Evolutionary conservation across 768 basidiomycete species (phyloP).

Genomic region (Dictyophora rubrovolvata): DNA sequence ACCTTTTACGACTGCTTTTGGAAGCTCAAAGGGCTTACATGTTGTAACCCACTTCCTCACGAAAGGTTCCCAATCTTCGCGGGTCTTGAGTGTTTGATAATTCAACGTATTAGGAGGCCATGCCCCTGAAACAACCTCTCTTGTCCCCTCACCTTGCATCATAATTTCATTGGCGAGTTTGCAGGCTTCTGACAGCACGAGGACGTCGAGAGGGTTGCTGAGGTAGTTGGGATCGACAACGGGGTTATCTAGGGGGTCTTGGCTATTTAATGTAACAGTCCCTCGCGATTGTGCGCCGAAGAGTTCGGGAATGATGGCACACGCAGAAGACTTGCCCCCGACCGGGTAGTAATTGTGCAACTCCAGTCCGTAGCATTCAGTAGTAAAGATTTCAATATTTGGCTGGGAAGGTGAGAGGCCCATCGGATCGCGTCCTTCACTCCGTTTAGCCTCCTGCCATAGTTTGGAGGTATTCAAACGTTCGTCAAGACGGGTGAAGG

Average conservation of each 20-base stretch:
- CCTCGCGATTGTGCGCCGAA: not conserved
- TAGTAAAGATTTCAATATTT: not conserved
- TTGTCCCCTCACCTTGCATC: not conserved
- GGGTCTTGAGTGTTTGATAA: not conserved
- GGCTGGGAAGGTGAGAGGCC: not conserved
- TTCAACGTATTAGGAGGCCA: not conserved
- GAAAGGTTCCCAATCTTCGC: not conserved
- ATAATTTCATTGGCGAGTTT: not conserved
- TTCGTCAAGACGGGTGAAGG: not conserved
- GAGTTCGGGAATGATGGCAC: not conserved
- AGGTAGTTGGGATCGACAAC: slow-evolving; percentile 28
- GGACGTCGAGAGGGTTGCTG: not conserved
- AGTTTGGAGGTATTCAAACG: not conserved
- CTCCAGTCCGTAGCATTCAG: not conserved
- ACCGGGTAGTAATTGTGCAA: not conserved
- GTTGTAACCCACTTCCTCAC: not conserved
- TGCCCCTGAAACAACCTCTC: not conserved
- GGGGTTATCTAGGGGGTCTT: slow-evolving; percentile 30
- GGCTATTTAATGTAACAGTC: slow-evolving; percentile 32
- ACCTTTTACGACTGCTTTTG: no score
- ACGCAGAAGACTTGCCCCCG: not conserved
- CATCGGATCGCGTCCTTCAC: not conserved
- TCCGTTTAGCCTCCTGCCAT: not conserved
- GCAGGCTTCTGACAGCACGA: not conserved
- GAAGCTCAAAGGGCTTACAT: not conserved